Conservation (phyloP, 2,329 filamentous ascomycete genomes). For the Polytolypa hystricis region DNA sequence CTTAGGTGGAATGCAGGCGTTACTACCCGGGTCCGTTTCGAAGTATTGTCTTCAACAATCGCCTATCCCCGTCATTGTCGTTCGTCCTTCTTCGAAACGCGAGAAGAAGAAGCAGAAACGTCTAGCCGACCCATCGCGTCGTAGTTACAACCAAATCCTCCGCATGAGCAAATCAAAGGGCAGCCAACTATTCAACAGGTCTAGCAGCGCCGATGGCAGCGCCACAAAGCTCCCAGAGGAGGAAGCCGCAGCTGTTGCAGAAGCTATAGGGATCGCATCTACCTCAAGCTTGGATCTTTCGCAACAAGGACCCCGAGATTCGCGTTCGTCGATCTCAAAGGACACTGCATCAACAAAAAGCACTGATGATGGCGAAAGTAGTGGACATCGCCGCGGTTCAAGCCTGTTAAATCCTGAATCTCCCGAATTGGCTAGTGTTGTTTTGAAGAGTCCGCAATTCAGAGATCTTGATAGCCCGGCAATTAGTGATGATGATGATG, state of each 20-base stretch:
- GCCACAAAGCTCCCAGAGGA: conserved; percentile 35
- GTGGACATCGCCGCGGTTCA: background rate
- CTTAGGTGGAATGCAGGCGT: conserved; percentile 72
- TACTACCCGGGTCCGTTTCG: conserved; percentile 79
- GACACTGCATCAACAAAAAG: conserved; percentile 3
- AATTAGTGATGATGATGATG: conserved; percentile 6
- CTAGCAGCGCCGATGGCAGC: conserved; percentile 36
- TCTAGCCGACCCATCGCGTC: conserved; percentile 60
- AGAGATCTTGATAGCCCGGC: conserved; percentile 6
- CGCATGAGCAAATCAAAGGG: conserved; percentile 47
- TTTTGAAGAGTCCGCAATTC: background rate
- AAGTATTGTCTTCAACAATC: conserved; percentile 94
- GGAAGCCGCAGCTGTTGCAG: conserved; percentile 40
- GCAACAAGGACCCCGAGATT: conserved; percentile 1
- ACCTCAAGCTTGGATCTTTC: background rate
- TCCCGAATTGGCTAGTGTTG: background rate
- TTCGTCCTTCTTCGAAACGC: conserved; percentile 75
- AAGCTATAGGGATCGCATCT: conserved; percentile 31
- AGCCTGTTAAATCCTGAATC: conserved; percentile 1
- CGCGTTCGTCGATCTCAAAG: conserved; percentile 3
- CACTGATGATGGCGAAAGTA: conserved; percentile 3
- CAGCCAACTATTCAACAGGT: conserved; percentile 42
- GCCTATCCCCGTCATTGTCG: conserved; percentile 84
- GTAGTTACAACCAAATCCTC: conserved; percentile 68
- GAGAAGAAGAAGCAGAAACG: conserved; percentile 85